Base-by-base conservation (phyloP, 176 grass and related monocot species). In the Oryza australiensis region DNA sequence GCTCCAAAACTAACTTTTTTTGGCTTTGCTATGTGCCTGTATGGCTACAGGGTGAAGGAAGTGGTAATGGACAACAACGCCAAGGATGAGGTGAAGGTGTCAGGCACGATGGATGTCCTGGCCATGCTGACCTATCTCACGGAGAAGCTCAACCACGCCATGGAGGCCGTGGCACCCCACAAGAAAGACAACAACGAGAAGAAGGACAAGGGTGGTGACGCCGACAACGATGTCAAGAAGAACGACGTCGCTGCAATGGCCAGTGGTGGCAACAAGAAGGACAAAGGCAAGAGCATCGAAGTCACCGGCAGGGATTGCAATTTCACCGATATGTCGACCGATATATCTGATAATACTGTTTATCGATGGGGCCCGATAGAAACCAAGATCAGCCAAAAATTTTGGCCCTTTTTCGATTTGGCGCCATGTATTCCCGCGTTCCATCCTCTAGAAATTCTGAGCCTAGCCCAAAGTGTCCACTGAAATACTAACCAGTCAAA, bases 31-130 rank as follows among this genome's bases (percentile, higher is more conserved):
- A 1, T 51, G n/a, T n/a, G n/a, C n/a, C n/a, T n/a, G n/a, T n/a
- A 20, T 68, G 9, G 8, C 8, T 85, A 0, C 82, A 98, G 93
- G 0, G 96, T 99, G 5, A 93, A 99, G 57, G 64, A 94, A 22
- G 91, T 99, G 82, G 83, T 69, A 12, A 14, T 91, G 6, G 93
- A 94, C 2, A 48, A 35, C 72, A 77, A 85, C 49, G 78, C 35
- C 72, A 93, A 95, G 70, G 93, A 95, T 24, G 79, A 91, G 63
- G 93, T 95, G 37, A 90, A 85, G 45, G 88, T 99, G 9, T 90
- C 55, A 23, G 93, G 96, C 32, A 92, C 87, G 12, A 95, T 99
- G 87, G 91, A 95, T 86, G 65, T 82, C 11, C 51, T 80, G 32
- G 70, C 32, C 77, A 84, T 99, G 62, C 12, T 94, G 26, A 49